A percentile compares a stretch with the other conserved stretches of the same genome.
These are phyloP conservation scores for Fraxinus albicans DNA, from an alignment of 305 asterid species.

Conservation along the genomic window DNA sequence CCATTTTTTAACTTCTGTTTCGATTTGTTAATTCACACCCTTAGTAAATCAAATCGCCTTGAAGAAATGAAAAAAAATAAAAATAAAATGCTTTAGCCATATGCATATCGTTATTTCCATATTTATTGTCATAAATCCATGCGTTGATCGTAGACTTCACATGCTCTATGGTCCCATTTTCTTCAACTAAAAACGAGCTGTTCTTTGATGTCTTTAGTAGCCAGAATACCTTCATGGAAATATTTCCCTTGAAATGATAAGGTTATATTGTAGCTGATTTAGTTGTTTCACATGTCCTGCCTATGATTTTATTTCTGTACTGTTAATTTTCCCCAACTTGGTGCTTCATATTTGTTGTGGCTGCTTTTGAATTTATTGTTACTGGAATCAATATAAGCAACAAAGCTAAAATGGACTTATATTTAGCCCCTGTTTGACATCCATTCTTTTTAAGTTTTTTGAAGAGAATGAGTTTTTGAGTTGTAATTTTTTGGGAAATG, in stretches of 20 bases:
- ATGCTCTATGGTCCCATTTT: background rate
- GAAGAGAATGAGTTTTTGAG: background rate
- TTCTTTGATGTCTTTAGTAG: background rate
- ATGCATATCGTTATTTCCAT: background rate
- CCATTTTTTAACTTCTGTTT: background rate
- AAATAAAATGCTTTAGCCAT: background rate
- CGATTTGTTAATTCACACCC: background rate
- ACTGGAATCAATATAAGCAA: conserved; percentile 8
- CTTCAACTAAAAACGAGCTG: background rate
- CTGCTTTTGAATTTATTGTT: conserved; percentile 10
- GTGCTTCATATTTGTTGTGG: background rate
- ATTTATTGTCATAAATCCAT: background rate
- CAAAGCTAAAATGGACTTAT: background rate
- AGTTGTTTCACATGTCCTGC: background rate
- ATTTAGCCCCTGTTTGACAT: background rate
- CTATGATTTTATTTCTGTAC: conserved; percentile 1
- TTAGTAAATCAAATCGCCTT: background rate
- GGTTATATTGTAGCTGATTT: background rate
- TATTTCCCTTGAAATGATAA: background rate
- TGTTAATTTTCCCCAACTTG: background rate
- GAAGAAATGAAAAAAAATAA: background rate
- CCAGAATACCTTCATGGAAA: background rate
- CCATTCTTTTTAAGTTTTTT: background rate
- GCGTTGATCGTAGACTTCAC: background rate
- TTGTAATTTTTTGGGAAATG: background rate